Conservation (phyloP, 2,329 filamentous ascomycete species). For the Ophiostoma angusticollis region DNA sequence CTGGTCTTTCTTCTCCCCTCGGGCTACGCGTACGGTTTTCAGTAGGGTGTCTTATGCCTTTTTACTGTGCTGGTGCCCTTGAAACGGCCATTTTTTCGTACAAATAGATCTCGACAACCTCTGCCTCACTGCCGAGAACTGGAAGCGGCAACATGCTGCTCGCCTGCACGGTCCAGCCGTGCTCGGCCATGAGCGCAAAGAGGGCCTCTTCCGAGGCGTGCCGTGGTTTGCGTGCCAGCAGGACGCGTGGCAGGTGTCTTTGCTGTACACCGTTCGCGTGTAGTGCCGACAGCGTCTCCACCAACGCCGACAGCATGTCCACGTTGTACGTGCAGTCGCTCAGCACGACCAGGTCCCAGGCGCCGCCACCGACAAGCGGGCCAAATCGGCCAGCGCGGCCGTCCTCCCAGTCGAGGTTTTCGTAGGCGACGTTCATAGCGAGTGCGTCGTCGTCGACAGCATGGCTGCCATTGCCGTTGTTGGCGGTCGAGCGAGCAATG, state of each 20-base stretch:
- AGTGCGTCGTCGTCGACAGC: background rate
- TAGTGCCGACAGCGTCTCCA: constrained; percentile 38
- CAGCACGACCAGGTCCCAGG: constrained; percentile 41
- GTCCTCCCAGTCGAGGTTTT: constrained; percentile 45
- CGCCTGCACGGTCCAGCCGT: constrained; percentile 32
- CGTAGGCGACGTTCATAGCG: constrained; percentile 33
- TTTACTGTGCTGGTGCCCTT: no score
- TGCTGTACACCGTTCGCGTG: constrained; percentile 20
- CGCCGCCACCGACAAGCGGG: constrained; percentile 20
- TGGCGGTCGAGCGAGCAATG: constrained; percentile 22
- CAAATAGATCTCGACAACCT: constrained; percentile 40
- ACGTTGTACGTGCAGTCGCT: constrained; percentile 52
- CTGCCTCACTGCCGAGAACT: constrained; percentile 29
- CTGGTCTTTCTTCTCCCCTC: background rate
- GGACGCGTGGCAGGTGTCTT: constrained; percentile 25
- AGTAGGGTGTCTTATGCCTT: background rate
- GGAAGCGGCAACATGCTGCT: constrained; percentile 31
- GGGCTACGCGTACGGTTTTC: no score
- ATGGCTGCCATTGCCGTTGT: no score
- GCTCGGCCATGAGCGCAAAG: constrained; percentile 32
- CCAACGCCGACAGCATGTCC: constrained; percentile 40
- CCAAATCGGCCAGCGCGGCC: constrained; percentile 34
- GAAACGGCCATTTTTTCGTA: constrained; percentile 34
- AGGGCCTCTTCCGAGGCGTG: constrained; percentile 39
- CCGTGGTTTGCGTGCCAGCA: constrained; percentile 43